Base-by-base conservation (phyloP, 2,329 filamentous ascomycete species). In the Xylaria polymorpha region DNA sequence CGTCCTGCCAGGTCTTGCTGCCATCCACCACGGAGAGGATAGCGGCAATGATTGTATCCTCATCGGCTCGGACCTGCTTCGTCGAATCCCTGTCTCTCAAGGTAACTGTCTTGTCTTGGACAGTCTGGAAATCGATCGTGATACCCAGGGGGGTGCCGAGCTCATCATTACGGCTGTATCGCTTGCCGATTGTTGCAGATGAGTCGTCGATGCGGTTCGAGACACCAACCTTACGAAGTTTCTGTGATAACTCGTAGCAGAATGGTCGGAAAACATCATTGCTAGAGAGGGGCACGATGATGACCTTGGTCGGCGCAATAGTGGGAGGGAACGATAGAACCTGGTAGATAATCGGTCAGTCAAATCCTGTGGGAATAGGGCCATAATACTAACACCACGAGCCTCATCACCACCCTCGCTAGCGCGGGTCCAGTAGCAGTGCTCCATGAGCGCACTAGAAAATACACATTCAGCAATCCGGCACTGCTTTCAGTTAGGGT, bases 161-260 rank as follows among this genome's bases (percentile, higher is more conserved):
- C 84, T 98, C 95, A 81, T 98, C 95, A 80, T 98, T 98, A 77
- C 96, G 91, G 79, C 92, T 90, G 82, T 97, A 98, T 63, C 95
- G 92, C 86, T 97, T 97, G 80, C 95, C 95, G 75, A 98, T 98
- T 71, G 91, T 94, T 70, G 94, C 94, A 35, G 92, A 93, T 15
- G 93, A 97, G 81, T 96, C 93, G 78, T 98, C 96, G 44, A 98
- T 88, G 70, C 93, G 91, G 85, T 89, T 97, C 51, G 94, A 94
- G 64, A 98, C 86, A 66, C 92, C 92, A 63, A 92, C 82, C 60
- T 88, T 87, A 75, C 94, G 91, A 67, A 98, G 89, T 78, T 90
- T 91, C 77, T 91, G 86, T 66, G 92, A 93, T 72, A 98, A 83
- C 74, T 88, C 85, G 76, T 88, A 87, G 64, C 94, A 85, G 56